These are phyloP conservation scores for Solanum infundibuliforme DNA, from an alignment of 257 asterid species.

Conservation along the genomic window DNA sequence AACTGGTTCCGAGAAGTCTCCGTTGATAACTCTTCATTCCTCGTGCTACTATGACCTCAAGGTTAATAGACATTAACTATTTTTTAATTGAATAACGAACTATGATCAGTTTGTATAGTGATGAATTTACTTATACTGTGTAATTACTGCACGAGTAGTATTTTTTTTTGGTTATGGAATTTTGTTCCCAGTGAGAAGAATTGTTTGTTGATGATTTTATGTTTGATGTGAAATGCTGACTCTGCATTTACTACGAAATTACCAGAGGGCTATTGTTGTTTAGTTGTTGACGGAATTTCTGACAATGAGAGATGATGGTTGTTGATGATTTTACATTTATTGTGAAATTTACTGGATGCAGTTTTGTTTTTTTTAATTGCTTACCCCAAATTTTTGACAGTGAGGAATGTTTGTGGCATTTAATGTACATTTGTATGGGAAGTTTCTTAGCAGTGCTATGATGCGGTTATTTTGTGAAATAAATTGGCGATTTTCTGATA, in stretches of 20 bases:
- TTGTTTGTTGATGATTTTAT: background rate
- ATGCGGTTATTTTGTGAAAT: background rate
- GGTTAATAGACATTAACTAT: conserved; percentile 22
- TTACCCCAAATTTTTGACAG: background rate
- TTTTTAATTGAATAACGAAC: background rate
- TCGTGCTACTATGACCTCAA: conserved; percentile 77
- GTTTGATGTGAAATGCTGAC: background rate
- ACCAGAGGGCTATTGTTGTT: background rate
- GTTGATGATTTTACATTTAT: background rate
- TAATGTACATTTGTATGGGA: background rate
- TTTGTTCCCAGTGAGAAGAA: background rate
- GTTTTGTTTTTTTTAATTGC: background rate
- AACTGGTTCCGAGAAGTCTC: conserved; percentile 38
- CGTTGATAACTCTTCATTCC: conserved; percentile 65
- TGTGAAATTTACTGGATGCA: background rate
- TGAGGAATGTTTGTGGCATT: background rate
- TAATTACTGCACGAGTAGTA: background rate
- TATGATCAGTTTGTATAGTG: background rate
- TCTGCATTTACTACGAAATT: background rate
- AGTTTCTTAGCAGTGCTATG: background rate
- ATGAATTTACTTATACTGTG: background rate
- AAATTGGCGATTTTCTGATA: background rate
- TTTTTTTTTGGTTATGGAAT: background rate
- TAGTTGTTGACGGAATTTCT: background rate
- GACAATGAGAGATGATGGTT: background rate